phyloP scores from a whole-genome alignment of 2,329 filamentous ascomycete genomes.

The Pleurostoma richardsiae region DNA sequence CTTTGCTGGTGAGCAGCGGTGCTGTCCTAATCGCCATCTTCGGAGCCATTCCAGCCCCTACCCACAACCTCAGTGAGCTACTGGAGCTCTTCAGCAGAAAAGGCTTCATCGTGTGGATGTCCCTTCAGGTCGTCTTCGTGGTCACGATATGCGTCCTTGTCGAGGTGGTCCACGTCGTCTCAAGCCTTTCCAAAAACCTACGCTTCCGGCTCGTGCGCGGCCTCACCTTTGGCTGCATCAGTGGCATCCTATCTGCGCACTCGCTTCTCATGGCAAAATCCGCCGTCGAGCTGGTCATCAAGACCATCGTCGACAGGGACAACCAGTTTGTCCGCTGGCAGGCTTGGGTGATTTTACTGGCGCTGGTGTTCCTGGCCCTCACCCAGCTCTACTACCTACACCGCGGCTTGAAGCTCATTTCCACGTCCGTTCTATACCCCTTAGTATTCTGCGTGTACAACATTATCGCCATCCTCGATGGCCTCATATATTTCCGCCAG shows the following conservation, averaged over 20 bases:
- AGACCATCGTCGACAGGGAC: conserved; percentile 74
- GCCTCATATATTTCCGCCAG: conserved; percentile 94
- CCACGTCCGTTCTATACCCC: conserved; percentile 91
- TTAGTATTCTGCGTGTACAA: conserved; percentile 99
- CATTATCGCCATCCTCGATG: conserved; percentile 95
- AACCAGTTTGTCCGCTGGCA: conserved; percentile 97
- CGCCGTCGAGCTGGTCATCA: conserved; percentile 87
- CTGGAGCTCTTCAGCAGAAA: conserved; percentile 67
- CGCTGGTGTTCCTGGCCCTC: conserved; percentile 75
- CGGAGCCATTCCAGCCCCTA: conserved; percentile 88
- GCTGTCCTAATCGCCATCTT: conserved; percentile 92
- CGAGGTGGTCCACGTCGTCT: conserved; percentile 48
- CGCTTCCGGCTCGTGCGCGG: conserved; percentile 74
- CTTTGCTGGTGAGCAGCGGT: conserved; percentile 78
- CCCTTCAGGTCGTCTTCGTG: conserved; percentile 70
- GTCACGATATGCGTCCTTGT: conserved; percentile 60
- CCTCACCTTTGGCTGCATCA: conserved; percentile 82
- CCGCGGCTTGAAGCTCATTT: conserved; percentile 87
- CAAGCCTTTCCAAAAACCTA: conserved; percentile 51
- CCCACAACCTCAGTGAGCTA: conserved; percentile 80
- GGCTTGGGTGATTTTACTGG: conserved; percentile 85
- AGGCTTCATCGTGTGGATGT: conserved; percentile 86
- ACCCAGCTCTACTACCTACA: conserved; percentile 95
- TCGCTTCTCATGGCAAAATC: conserved; percentile 92
- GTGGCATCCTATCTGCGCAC: conserved; percentile 90